A percentile compares a stretch with the other conserved stretches of the same genome.
Conservation (phyloP, 768 basidiomycete species). For the Leccinellum rugosiceps region DNA sequence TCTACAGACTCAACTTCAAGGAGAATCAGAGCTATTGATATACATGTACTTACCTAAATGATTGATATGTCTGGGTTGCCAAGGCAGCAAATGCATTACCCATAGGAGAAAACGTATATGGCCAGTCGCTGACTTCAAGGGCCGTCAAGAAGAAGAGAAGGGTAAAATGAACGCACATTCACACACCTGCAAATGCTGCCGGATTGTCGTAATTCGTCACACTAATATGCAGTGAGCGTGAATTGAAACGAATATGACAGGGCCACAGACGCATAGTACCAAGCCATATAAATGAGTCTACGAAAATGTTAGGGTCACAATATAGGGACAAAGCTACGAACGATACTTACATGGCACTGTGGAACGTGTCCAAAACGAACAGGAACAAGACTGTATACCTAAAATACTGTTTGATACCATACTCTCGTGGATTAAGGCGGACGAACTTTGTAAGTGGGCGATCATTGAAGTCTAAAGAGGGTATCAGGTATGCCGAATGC, state of each 20-base stretch:
- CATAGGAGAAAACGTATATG: constrained; percentile 48
- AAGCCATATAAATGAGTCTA: constrained; percentile 20
- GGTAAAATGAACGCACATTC: neutral
- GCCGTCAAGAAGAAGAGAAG: neutral
- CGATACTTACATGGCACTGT: constrained; percentile 14
- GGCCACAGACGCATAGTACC: constrained; percentile 12
- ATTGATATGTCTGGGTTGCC: constrained; percentile 47
- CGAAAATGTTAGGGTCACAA: neutral
- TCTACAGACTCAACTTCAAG: constrained; percentile 4
- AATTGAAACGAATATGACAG: no score
- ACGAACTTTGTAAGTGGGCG: constrained; percentile 5
- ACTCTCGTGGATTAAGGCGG: neutral
- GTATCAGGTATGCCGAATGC: neutral
- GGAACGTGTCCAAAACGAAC: constrained; percentile 18
- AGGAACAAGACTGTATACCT: constrained; percentile 19
- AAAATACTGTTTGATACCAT: neutral
- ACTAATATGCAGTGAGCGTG: neutral
- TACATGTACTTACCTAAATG: constrained; percentile 35
- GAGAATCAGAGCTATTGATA: neutral
- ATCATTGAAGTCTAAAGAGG: constrained; percentile 16
- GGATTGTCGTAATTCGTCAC: neutral
- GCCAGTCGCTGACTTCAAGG: constrained; percentile 41
- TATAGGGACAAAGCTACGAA: neutral
- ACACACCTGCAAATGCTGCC: neutral
- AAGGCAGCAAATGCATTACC: constrained; percentile 47